Conservation (phyloP, 306 rosid species). For the Malus sieversii region DNA sequence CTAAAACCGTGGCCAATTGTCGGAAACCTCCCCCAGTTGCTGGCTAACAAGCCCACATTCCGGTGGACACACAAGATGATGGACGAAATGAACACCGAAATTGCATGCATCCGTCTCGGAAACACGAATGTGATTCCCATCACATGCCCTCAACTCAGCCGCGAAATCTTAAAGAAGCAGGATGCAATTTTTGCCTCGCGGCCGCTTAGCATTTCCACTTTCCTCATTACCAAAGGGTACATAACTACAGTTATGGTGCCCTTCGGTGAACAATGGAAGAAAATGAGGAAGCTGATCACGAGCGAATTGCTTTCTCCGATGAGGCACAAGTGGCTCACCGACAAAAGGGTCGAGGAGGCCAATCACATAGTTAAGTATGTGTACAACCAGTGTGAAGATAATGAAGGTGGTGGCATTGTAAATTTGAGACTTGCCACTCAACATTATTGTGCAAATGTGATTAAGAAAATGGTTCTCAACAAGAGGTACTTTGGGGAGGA, state of each 20-base stretch:
- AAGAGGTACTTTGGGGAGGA: conserved; percentile 24
- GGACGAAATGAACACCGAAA: conserved; percentile 25
- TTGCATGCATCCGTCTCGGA: conserved; percentile 34
- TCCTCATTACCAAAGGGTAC: not conserved
- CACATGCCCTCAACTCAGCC: conserved; percentile 10
- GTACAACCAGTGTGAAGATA: conserved; percentile 2
- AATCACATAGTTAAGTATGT: conserved; percentile 19
- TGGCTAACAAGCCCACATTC: not conserved
- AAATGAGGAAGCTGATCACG: not conserved
- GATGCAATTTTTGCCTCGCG: conserved; percentile 32
- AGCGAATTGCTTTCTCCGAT: not conserved
- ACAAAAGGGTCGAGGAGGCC: conserved; percentile 31
- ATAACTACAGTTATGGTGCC: not conserved
- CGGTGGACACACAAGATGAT: conserved; percentile 29
- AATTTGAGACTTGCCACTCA: conserved; percentile 12
- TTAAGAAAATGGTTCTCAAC: conserved; percentile 11
- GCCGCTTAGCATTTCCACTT: conserved; percentile 5
- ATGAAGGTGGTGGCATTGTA: not conserved
- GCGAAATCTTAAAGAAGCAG: conserved; percentile 28
- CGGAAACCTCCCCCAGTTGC: not conserved
- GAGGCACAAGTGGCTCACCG: conserved; percentile 11
- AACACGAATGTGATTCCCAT: conserved; percentile 29
- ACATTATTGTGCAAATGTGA: conserved; percentile 26
- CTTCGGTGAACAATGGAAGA: conserved; percentile 1
- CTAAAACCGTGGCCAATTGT: not conserved